Base-by-base conservation (phyloP, 176 grass and related monocot species). In the Rhynchospora tenuis region DNA sequence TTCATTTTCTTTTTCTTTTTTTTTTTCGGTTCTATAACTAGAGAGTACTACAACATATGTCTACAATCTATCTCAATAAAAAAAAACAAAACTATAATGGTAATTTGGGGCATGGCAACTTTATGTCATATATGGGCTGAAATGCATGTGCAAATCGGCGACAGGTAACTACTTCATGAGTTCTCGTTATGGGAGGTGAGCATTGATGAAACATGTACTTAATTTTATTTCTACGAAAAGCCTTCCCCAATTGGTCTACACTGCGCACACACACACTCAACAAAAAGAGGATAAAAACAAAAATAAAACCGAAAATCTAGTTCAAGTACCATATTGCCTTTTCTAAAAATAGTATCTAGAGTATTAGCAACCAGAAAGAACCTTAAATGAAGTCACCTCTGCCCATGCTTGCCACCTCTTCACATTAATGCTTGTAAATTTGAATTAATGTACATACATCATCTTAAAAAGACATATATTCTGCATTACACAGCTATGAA, bases 381-480 rank as follows among this genome's bases (percentile, higher is more conserved):
- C 28, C 55, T 80, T 97, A 88, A 91, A 93, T 90, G 89, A 87
- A 84, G 74, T 89, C 92, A 84, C 89, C 88, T 86, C 85, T 73
- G 78, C 69, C 42, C 38, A n/a, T 81, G 28, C 45, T 50, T 79
- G 61, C 12, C 80, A 83, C 84, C 88, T 59, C 78, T 71, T 54
- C 81, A 86, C 83, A 28, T 87, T 88, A 93, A 88, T 80, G 79
- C 68, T 16, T 69, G 5, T 16, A 24, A 10, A 48, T 13, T 81
- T 81, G 58, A 82, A 82, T 82, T 43, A 64, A 82, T 44, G 79
- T 22, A 65, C 62, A 82, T 82, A 62, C 62, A 26, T 60, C 58
- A 64, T 47, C 17, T 62, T 82, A 9, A 52, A 64, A 81, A 20
- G 22, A 46, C 19, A 81, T 81, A 81, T 81, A 81, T 81, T 85